Base-by-base conservation (phyloP, 192 early-diverging fungal genomes). In the Backusella morwellensis region DNA sequence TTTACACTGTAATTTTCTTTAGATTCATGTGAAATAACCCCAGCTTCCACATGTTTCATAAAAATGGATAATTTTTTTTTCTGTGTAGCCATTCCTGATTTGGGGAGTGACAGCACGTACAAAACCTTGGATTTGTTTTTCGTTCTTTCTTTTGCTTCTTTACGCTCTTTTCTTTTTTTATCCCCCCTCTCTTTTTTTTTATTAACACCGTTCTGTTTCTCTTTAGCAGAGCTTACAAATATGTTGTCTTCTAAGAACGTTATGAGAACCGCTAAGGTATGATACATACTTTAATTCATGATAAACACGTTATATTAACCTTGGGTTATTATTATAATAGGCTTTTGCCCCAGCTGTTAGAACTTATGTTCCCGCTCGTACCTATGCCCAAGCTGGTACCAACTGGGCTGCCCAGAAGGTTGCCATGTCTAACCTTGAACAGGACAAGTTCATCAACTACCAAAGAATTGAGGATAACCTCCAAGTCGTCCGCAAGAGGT, bases 401-500 rank as follows among this genome's bases (percentile, higher is more conserved):
- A 79, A 81, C 78, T 84, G 77, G 68, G 82, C 85, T 44, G 79
- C 80, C 69, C 82, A 86, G 70, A 96, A 97, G 85, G 96, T 99
- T 80, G 80, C 90, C 70, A 94, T 99, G 90, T 99, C 97, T 73
- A 90, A 87, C 79, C 89, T 97, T 73, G 97, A 99, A 86, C 83
- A 87, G 74, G 92, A 95, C 91, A 93, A 95, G 88, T 93, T 90
- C 89, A 96, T 99, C 90, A 98, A 99, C 93, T 99, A 99, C 89
- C 87, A 95, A 88, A 88, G 94, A 72, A 96, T 99, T 75, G 93
- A 97, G 84, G 91, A 95, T 83, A 98, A 99, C 91, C 86, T 99
- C 73, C 93, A 94, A 77, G 90, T 98, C 63, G 96, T 99, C 69
- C 91, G 91, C 76, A 94, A 96, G 89, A 89, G 95, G 94, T 95